phyloP scores from a whole-genome alignment of 2,329 filamentous ascomycete species.

The Fusarium tricinctum region DNA sequence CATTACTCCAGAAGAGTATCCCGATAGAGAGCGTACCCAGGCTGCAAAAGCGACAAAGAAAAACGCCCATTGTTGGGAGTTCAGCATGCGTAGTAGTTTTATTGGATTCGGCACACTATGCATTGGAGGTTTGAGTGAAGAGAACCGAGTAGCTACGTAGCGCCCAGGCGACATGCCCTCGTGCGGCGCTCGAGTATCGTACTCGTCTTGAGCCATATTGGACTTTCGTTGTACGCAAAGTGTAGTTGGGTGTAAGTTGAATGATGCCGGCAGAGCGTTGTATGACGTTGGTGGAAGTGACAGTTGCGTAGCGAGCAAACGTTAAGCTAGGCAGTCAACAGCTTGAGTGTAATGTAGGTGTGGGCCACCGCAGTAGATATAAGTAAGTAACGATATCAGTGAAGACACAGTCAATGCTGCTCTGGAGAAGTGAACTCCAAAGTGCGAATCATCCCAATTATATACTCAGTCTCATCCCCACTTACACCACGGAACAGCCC shows the following conservation, averaged over 20 bases:
- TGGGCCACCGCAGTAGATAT: not conserved
- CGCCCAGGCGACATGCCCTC: constrained; percentile 63
- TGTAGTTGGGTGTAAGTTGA: not conserved
- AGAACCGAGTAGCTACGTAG: constrained; percentile 67
- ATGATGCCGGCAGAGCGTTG: no score
- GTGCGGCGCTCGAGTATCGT: constrained; percentile 58
- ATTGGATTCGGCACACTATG: constrained; percentile 67
- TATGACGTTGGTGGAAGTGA: constrained; percentile 1
- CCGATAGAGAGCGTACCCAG: constrained; percentile 61
- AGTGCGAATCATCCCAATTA: constrained; percentile 13
- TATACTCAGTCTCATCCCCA: constrained; percentile 33
- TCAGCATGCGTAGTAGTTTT: constrained; percentile 63
- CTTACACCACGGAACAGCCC: not conserved
- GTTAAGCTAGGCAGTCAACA: not conserved
- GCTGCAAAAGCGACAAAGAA: constrained; percentile 68
- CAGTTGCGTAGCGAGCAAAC: not conserved
- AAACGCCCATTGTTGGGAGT: constrained; percentile 66
- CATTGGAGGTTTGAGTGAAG: constrained; percentile 70
- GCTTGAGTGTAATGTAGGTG: not conserved
- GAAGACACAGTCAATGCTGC: constrained; percentile 19
- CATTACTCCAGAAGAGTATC: not conserved
- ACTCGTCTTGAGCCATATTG: constrained; percentile 48
- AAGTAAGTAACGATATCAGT: not conserved
- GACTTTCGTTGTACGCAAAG: not conserved
- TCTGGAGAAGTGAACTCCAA: not conserved